Evolutionary conservation across 768 basidiomycete species (phyloP).

Genomic region (Serpula lacrymans): DNA sequence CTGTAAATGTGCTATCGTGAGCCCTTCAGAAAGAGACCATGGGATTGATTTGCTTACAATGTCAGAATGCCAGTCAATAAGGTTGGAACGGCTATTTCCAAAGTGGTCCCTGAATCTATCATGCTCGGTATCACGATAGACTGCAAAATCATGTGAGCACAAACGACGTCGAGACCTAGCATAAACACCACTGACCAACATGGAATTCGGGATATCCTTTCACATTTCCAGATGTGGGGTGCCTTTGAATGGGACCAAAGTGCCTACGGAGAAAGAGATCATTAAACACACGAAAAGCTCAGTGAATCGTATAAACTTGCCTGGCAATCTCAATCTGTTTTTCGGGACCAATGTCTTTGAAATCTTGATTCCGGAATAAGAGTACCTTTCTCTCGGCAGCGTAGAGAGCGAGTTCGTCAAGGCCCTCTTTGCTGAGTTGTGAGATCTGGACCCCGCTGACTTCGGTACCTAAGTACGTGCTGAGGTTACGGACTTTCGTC

Average conservation of each 20-base stretch:
- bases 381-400: constrained; percentile 53
- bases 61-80: constrained; percentile 53
- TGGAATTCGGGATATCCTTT: constrained; percentile 59
- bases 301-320: constrained; percentile 16
- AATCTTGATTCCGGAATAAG: constrained; percentile 58
- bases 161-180: not conserved
- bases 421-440: constrained; percentile 46
- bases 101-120: constrained; percentile 42
- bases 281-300: not conserved
- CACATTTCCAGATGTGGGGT: constrained; percentile 49
- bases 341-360: constrained; percentile 54
- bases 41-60: constrained; percentile 33
- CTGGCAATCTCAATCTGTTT: constrained; percentile 50
- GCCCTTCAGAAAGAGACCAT: not conserved
- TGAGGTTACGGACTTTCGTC: constrained; percentile 36
- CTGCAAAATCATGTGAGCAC: constrained; percentile 18
- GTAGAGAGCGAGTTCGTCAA: constrained; percentile 51
- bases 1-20: constrained; percentile 16
- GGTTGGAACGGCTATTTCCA: constrained; percentile 38
- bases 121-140: constrained; percentile 47
- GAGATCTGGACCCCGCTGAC: constrained; percentile 51
- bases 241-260: constrained; percentile 44
- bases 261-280: constrained; percentile 24
- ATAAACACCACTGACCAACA: constrained; percentile 42
- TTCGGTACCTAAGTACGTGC: constrained; percentile 52